These are phyloP conservation scores for Cytospora schulzeri DNA, from an alignment of 2,329 filamentous ascomycete species.

Conservation along the genomic window DNA sequence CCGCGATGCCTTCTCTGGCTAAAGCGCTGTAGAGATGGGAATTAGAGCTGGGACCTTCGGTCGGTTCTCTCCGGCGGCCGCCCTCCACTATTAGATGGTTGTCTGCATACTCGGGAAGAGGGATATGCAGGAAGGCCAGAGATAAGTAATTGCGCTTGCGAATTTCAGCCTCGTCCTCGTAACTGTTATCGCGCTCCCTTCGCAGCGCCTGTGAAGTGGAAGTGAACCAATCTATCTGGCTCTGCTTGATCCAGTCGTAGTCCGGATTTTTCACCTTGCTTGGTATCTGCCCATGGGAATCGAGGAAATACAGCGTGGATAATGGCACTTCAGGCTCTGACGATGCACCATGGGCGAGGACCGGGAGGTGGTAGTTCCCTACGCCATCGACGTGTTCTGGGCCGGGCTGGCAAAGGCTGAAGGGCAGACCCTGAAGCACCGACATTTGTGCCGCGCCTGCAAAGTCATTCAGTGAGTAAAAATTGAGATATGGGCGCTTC, in stretches of 20 bases:
- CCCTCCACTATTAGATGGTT: conserved; percentile 31
- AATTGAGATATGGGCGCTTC: too few species aligned
- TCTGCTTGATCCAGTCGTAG: conserved; percentile 36
- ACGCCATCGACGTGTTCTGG: conserved; percentile 34
- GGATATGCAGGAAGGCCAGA: conserved; percentile 36
- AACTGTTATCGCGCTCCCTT: conserved; percentile 29
- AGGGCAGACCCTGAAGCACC: conserved; percentile 34
- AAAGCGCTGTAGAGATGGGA: conserved; percentile 38
- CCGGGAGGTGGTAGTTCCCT: conserved; percentile 36
- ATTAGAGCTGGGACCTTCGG: conserved; percentile 36
- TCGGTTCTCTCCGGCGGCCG: conserved; percentile 35
- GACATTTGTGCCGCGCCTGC: conserved; percentile 32
- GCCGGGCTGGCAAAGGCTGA: conserved; percentile 34
- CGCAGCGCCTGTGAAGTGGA: conserved; percentile 33
- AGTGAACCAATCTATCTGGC: conserved; percentile 38
- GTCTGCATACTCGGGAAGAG: conserved; percentile 36
- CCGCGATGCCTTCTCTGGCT: conserved; percentile 33
- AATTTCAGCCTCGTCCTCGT: conserved; percentile 17
- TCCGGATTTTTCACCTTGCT: conserved; percentile 33
- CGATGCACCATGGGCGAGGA: conserved; percentile 26
- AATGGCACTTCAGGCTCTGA: conserved; percentile 27
- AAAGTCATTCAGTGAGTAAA: background rate
- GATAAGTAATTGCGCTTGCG: conserved; percentile 29
- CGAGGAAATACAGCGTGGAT: conserved; percentile 36
- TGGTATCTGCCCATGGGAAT: conserved; percentile 36